These are phyloP conservation scores for Thermochaetoides dissita DNA, from an alignment of 2,329 filamentous ascomycete genomes.

Conservation along the genomic window DNA sequence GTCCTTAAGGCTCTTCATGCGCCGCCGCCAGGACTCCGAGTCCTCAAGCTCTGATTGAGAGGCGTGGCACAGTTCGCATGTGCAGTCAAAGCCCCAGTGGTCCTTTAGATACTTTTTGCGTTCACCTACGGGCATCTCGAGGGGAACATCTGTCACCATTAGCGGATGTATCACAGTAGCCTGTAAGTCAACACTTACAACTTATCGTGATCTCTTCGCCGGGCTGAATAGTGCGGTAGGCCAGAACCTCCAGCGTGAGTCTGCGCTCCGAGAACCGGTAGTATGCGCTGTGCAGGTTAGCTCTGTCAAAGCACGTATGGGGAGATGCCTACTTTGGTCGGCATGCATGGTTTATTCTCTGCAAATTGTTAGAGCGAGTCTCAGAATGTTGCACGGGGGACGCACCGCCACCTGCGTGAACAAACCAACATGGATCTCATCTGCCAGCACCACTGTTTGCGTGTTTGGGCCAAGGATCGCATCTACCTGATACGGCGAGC, in stretches of 20 bases:
- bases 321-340: constrained; percentile 15
- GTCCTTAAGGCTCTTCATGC: constrained; percentile 11
- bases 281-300: constrained; percentile 10
- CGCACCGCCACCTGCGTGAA: constrained; percentile 17
- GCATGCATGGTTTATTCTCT: constrained; percentile 19
- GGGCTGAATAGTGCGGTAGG: constrained; percentile 15
- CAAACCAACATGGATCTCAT: constrained; percentile 13
- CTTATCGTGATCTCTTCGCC: constrained; percentile 20
- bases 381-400: background rate
- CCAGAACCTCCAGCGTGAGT: constrained; percentile 16
- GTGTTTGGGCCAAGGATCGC: constrained; percentile 13
- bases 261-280: constrained; percentile 12
- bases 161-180: background rate
- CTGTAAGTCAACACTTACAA: constrained; percentile 12
- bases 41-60: constrained; percentile 13
- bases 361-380: background rate
- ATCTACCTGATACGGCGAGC: constrained; percentile 11
- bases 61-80: constrained; percentile 15
- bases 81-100: constrained; percentile 16
- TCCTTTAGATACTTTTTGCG: constrained; percentile 11
- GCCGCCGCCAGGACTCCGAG: constrained; percentile 10
- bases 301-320: background rate
- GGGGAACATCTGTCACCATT: constrained; percentile 12
- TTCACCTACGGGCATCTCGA: constrained; percentile 7
- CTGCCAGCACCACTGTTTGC: constrained; percentile 10